Evolutionary conservation across 2,329 filamentous ascomycete genomes (phyloP).

Genomic region (Spiromastix sp.): DNA sequence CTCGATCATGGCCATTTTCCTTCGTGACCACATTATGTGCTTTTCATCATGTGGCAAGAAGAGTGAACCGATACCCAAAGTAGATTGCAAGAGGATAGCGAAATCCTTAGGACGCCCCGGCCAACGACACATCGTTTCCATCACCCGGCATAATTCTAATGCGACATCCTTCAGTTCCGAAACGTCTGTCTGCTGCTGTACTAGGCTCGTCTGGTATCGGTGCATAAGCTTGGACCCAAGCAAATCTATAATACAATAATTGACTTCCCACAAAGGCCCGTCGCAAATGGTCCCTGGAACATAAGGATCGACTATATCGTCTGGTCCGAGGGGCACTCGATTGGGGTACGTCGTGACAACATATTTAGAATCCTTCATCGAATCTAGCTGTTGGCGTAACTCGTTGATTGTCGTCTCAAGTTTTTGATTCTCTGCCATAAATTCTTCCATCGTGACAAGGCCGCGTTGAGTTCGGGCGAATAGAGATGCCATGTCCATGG

Average conservation of each 20-base stretch:
- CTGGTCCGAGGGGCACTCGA: constrained; percentile 40
- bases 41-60: constrained; percentile 67
- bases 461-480: constrained; percentile 59
- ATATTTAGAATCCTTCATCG: constrained; percentile 51
- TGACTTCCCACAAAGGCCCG: constrained; percentile 62
- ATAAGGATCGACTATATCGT: constrained; percentile 67
- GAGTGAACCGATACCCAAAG: constrained; percentile 63
- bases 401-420: constrained; percentile 36
- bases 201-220: constrained; percentile 57
- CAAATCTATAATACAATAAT: constrained; percentile 66
- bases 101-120: constrained; percentile 59
- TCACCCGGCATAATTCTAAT: constrained; percentile 63
- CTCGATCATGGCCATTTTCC: constrained; percentile 70
- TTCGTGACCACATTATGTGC: constrained; percentile 68
- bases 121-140: constrained; percentile 67
- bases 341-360: constrained; percentile 55
- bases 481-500: constrained; percentile 68
- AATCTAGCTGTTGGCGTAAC: constrained; percentile 45
- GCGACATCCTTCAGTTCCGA: constrained; percentile 53
- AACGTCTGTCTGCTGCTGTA: constrained; percentile 40
- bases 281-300: constrained; percentile 58
- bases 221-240: constrained; percentile 73
- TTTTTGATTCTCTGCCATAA: constrained; percentile 49
- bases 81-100: constrained; percentile 63
- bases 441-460: constrained; percentile 55